Evolutionary conservation across 208 protist species (phyloP).

Genomic region (Trypanosoma scelopori): DNA sequence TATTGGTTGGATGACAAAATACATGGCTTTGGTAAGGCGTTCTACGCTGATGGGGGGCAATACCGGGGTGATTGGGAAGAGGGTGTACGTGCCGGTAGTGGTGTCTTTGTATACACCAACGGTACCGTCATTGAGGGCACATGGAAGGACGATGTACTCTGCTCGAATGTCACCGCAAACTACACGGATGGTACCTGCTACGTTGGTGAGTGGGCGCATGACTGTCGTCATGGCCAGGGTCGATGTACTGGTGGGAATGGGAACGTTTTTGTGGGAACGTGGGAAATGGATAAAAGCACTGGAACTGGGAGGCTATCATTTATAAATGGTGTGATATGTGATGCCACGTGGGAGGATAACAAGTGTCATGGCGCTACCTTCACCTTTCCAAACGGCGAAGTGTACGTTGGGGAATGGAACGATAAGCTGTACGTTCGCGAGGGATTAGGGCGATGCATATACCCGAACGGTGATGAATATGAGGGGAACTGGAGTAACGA

Average conservation of each 20-base stretch:
- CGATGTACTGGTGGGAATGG: slow-evolving; percentile 39
- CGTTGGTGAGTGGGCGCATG: slow-evolving; percentile 59
- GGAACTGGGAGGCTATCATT: slow-evolving; percentile 59
- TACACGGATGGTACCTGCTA: slow-evolving; percentile 74
- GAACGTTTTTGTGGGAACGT: slow-evolving; percentile 65
- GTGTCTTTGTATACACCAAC: slow-evolving; percentile 48
- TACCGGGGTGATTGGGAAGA: slow-evolving; percentile 59
- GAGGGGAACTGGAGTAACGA: slow-evolving; percentile 75
- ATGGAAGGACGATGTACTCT: slow-evolving; percentile 50
- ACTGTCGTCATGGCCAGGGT: slow-evolving; percentile 60
- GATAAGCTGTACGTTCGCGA: slow-evolving; percentile 43
- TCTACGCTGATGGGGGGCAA: slow-evolving; percentile 43
- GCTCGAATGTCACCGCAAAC: slow-evolving; percentile 42
- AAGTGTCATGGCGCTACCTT: slow-evolving; percentile 49
- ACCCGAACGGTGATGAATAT: slow-evolving; percentile 76
- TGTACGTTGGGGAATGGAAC: slow-evolving; percentile 74
- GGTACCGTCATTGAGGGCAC: slow-evolving; percentile 41
- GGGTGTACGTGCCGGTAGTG: slow-evolving; percentile 44
- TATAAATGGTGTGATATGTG: slow-evolving; percentile 61
- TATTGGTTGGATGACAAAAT: slow-evolving; percentile 71
- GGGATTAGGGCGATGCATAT: slow-evolving; percentile 73
- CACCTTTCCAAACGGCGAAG: slow-evolving; percentile 78
- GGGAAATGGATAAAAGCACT: slow-evolving; percentile 52
- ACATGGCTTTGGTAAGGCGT: slow-evolving; percentile 66
- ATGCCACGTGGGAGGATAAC: slow-evolving; percentile 62